Evolutionary conservation across 257 asterid species (phyloP).

Genomic region (Ocimum tenuiflorum): DNA sequence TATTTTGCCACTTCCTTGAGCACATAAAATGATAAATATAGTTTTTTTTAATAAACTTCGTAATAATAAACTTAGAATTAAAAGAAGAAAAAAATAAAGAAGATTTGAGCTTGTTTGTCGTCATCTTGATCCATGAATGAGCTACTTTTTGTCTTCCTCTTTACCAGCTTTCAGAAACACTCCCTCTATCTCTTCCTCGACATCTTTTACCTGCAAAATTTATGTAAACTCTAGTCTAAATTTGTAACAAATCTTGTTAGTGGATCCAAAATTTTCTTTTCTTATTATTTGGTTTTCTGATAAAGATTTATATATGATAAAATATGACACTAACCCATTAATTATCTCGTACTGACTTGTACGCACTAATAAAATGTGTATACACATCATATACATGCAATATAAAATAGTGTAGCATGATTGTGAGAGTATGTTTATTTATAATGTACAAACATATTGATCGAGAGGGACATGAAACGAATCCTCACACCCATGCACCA

Average conservation of each 20-base stretch:
- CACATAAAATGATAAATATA: not conserved
- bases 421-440: not conserved
- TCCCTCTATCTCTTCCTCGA: conserved; percentile 26
- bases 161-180: not conserved
- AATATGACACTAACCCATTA: too few relatives aligned
- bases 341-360: too few relatives aligned
- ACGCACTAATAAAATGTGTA: too few relatives aligned
- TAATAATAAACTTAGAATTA: not conserved
- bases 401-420: not conserved
- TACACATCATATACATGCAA: too few relatives aligned
- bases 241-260: too few relatives aligned
- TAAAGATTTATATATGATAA: too few relatives aligned
- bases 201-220: conserved; percentile 26
- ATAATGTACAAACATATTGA: not conserved
- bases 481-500: not conserved
- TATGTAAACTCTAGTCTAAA: not conserved
- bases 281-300: too few relatives aligned
- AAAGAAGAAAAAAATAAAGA: not conserved
- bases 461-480: conserved; percentile 9
- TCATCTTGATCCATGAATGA: not conserved
- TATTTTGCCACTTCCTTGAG: not conserved
- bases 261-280: too few relatives aligned
- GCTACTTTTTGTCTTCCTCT: conserved; percentile 8
- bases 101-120: not conserved
- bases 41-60: not conserved